Percentiles rank a stretch among this genome's conserved stretches.
Conservation (phyloP, 2,329 filamentous ascomycete genomes). For the Fonsecaea monophora region DNA sequence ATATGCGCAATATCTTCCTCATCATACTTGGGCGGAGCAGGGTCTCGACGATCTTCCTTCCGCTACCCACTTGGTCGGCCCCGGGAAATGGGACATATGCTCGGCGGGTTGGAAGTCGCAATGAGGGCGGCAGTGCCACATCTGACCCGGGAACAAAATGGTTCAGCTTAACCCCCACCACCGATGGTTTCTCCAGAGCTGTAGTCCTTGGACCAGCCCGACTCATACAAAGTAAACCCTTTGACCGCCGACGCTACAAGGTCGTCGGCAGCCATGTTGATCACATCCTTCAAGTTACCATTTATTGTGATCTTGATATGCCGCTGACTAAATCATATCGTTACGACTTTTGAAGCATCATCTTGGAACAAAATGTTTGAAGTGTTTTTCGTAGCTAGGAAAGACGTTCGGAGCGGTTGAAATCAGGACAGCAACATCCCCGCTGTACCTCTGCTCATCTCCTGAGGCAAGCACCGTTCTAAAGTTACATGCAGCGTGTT, state of each 20-base stretch:
- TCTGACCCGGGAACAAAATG: not conserved
- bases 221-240: slow-evolving; percentile 63
- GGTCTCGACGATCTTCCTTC: slow-evolving; percentile 69
- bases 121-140: not conserved
- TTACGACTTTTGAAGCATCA: slow-evolving; percentile 58
- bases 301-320: slow-evolving; percentile 38
- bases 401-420: not conserved
- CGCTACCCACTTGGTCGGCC: slow-evolving; percentile 49
- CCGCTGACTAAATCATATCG: slow-evolving; percentile 56
- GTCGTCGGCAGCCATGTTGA: slow-evolving; percentile 70
- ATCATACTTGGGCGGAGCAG: slow-evolving; percentile 63
- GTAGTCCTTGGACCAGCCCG: slow-evolving; percentile 67
- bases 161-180: slow-evolving; percentile 58
- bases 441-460: not conserved
- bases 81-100: not conserved
- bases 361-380: slow-evolving; percentile 42
- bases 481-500: not conserved
- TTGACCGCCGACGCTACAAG: slow-evolving; percentile 65
- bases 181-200: slow-evolving; percentile 67
- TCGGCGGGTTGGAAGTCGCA: not conserved
- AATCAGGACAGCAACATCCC: too few relatives aligned
- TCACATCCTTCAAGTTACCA: slow-evolving; percentile 69
- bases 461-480: not conserved
- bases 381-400: not conserved
- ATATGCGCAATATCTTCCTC: slow-evolving; percentile 65